Evolutionary conservation across 1,284 basidiomycete genomes (phyloP), one percentile per base, ranked within the genome.

Genomic region (Somion occarium): DNA sequence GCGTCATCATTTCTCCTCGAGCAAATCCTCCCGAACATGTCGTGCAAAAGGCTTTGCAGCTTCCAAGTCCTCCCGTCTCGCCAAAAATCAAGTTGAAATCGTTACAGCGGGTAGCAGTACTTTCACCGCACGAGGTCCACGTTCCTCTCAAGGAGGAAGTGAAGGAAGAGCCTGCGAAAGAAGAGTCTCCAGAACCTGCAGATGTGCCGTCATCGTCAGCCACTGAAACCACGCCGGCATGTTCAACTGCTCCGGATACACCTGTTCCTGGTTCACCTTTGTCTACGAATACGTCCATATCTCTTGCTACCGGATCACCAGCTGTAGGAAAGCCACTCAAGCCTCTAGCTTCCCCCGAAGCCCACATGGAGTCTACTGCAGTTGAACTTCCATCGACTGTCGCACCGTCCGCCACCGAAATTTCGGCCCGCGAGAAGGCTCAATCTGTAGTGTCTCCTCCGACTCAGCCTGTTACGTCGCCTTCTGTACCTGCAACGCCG

Each of bases 1-100:
- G 79, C 5, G 75, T 88, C 51, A 85, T 88, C 55, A 81, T 88
- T 23, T 84, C 84, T 1, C 73, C 79, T 0, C 68, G 62, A 20
- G 80, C 84, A 1, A 71, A 73, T 38, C 85, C 85, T 2, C 83
- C 85, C 19, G 67, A 69, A 2, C 66, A 78, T 51, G 67, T 87
- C 20, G 57, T 85, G 1, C 67, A 76, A 46, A 69, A 70, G 24
- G 84, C 85, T 11, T 56, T 82, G n/a, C 68, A 72, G 30, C 56
- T 76, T 1, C 69, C 70, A 9, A 82, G 79, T 7, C 83, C 76
- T 3, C 80, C 73, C 7, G 50, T 56, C 7, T 64, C 63, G 2
- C 65, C 65, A 5, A 61, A 56, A 44, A 20, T 54, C 3, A 39
- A 38, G 13, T 24, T 26, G 25, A 50, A 50, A 22, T 30, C 39